phyloP scores from a whole-genome alignment of 768 basidiomycete genomes.

The Rhizopogon vesiculosus region DNA sequence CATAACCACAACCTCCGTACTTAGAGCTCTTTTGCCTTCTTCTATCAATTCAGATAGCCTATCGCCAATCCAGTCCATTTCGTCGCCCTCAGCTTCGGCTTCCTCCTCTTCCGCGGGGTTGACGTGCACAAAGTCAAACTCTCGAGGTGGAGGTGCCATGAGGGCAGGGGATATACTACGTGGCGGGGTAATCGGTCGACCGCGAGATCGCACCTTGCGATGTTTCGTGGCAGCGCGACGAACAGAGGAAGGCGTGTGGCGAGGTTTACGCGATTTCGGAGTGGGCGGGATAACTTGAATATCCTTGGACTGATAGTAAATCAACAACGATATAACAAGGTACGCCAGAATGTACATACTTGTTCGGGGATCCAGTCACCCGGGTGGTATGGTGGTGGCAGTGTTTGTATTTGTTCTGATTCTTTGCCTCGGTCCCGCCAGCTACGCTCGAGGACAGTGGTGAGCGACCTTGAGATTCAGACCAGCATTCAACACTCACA shows the following conservation, averaged over 20 bases:
- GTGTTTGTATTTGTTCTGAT: constrained; percentile 16
- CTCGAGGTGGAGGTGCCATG: constrained; percentile 31
- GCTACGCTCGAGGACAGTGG: constrained; percentile 29
- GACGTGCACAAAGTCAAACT: constrained; percentile 36
- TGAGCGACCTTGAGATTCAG: background rate
- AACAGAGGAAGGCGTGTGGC: constrained; percentile 23
- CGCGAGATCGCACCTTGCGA: constrained; percentile 28
- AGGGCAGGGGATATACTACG: constrained; percentile 21
- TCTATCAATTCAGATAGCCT: constrained; percentile 66
- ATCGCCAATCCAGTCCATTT: constrained; percentile 85
- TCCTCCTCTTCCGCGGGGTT: constrained; percentile 31
- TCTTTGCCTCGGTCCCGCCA: constrained; percentile 77
- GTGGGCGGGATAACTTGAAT: constrained; percentile 33
- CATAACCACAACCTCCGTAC: constrained; percentile 74
- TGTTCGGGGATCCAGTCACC: constrained; percentile 48
- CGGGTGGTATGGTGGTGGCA: constrained; percentile 65
- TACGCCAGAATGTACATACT: constrained; percentile 11
- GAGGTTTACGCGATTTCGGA: constrained; percentile 34
- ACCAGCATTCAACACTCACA: constrained; percentile 46
- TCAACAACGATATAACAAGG: background rate
- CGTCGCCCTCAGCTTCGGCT: constrained; percentile 31
- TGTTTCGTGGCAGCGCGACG: constrained; percentile 33
- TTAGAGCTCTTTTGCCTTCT: constrained; percentile 74
- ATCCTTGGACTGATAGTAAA: constrained; percentile 18
- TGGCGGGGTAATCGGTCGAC: constrained; percentile 20